These are phyloP conservation scores for Nitzschia palea DNA, from an alignment of 108 stramenopile species.

Conservation along the genomic window DNA sequence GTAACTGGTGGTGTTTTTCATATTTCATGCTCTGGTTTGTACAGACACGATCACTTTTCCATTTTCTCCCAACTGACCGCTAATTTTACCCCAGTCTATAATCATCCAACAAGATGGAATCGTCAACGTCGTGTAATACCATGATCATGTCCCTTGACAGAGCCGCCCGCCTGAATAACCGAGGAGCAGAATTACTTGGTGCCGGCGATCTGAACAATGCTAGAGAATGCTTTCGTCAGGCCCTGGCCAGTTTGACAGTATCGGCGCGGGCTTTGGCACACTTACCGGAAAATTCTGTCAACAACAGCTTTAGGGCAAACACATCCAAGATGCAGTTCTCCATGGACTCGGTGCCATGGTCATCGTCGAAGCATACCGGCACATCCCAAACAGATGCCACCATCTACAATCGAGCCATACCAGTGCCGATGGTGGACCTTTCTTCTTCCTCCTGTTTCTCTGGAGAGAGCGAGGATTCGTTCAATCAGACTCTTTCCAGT, in stretches of 20 bases:
- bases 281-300: too few relatives aligned
- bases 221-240: constrained; percentile 6
- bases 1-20: too few relatives aligned
- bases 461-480: neutral
- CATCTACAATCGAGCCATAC: constrained; percentile 10
- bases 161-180: constrained; percentile 3
- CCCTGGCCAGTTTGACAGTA: neutral
- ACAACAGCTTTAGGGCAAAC: neutral
- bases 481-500: neutral
- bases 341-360: too few relatives aligned
- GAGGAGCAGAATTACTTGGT: neutral
- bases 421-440: neutral
- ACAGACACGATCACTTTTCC: too few relatives aligned
- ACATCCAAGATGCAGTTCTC: neutral
- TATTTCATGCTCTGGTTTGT: too few relatives aligned
- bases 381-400: too few relatives aligned
- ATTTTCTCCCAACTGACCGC: too few relatives aligned
- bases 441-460: neutral
- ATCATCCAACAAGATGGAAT: neutral
- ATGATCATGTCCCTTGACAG: constrained; percentile 5
- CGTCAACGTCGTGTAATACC: too few relatives aligned
- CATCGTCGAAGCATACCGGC: too few relatives aligned
- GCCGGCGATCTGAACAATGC: neutral
- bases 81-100: too few relatives aligned
- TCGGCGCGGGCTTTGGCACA: too few relatives aligned